Base-by-base conservation (phyloP, 1,284 basidiomycete species). In the Microbotryomycetes sp. region DNA sequence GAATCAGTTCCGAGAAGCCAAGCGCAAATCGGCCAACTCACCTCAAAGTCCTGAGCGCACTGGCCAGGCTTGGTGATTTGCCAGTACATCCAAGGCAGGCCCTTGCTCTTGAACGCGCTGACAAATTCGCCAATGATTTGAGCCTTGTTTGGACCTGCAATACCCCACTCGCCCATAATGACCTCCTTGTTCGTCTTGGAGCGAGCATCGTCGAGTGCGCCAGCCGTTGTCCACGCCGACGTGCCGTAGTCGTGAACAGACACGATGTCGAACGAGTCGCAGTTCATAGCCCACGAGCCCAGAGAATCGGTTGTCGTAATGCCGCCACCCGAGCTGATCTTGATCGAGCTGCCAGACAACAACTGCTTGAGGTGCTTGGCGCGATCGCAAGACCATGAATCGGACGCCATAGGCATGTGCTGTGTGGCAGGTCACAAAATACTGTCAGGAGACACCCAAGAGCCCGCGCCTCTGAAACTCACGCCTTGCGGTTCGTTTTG, bases 221-320 rank as follows among this genome's bases (percentile, higher is more conserved):
- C 70, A 7, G 63, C 68, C 2, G 75, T 76, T 13, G 58, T 46
- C 30, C 69, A 69, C 54, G 78, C 75, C 6, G 73, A 72, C 31
- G 70, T 70, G 28, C 75, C 76, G 62, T 78, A 79, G 18, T 77
- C 76, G 61, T 78, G 77, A 21, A 78, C 75, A 5, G 76, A 73
- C 65, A 78, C 67, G 54, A 77, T 69, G 62, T 78, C 77, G 59
- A 78, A 69, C 6, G 73, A 64, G 28, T 54, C 55, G 69, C 77
- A 79, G 46, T 59, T 64, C 29, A 75, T 72, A 57, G 74, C 76
- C 63, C 71, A 75, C 45, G 71, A 65, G 54, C 74, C 74, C 23
- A 79, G 73, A 6, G 76, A 77, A 56, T 75, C 73, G 24, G 64
- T 55, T 53, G 75, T 68, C 60, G 73, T 78, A 21, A 75, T 77